Base-by-base conservation (phyloP, 192 early-diverging fungal genomes). In the Fimicolochytrium jonesii region DNA sequence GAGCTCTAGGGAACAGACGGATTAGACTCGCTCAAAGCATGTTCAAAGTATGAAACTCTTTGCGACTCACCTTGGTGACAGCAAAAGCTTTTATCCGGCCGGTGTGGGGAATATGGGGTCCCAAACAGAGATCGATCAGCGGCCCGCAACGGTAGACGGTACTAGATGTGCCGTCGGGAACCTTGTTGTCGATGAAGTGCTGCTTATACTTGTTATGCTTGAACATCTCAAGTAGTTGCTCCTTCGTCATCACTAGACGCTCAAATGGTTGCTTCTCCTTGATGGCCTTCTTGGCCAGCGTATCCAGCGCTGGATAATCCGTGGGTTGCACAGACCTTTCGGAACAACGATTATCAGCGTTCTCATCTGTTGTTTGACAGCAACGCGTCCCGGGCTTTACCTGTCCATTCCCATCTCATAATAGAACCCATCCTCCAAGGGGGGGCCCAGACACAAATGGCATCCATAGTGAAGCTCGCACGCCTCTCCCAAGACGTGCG, bases 111-210 rank as follows among this genome's bases (percentile, higher is more conserved):
- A 99, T 87, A 66, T 99, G 95, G 53, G 97, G 97, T 29, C 97
- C 95, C 56, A 82, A 76, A 81, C 94, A 83, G 78, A 99, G 77
- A 84, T 99, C 97, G 64, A 99, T 97, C 59, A 99, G 82, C 23
- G 95, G 90, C 43, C 97, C 97, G 67, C 95, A 97, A 33, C 97
- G 92, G 80, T 99, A 99, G 52, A 99, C 97, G 13, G 95, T 97
- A 67, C 91, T 92, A 36, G 88, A 89, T 36, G 93, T 92, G 46
- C 87, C 88, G 66, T 99, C 94, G 4, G 90, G 89, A 55, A 97
- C 89, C 69, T 90, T 93, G 50, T 84, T 78, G 42, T 93, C 79
- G 76, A 99, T 97, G 65, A 99, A 80, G 59, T 95, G 88, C 30
- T 89, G 82, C 82, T 99, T 99, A 85, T 97, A 99, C 71, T 88